Base-by-base conservation (phyloP, 2,329 filamentous ascomycete genomes). In the Fusarium secorum region DNA sequence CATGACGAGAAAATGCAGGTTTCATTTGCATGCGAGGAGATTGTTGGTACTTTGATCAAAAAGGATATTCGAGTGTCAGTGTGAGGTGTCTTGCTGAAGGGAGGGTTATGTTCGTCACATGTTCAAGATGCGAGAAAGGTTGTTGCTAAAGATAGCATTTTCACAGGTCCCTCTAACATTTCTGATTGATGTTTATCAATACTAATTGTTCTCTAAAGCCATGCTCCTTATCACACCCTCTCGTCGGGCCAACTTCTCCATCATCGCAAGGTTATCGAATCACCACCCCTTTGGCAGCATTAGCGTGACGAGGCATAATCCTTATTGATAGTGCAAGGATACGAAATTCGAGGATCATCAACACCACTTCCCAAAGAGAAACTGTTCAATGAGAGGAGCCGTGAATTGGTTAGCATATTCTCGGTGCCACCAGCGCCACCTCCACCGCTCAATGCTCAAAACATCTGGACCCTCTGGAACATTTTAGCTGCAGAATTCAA, bases 21-120 rank as follows among this genome's bases (percentile, higher is more conserved):
- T 28, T 93, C 90, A 66, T 89, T 95, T 52, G 92, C 93, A 79
- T 98, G 95, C 71, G 95, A 98, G 80, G 91, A 94, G 45, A 91
- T 98, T 74, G 93, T 90, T 6, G 89, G 89, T 4, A 90, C 89
- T 0, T 78, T 83, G 35, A 77, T 86, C 41, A 73, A 77, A 22
- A 68, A 70, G 52, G 65, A 66, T 28, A 39, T 78, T 56, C 51
- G 61, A 24, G 64, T 77, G 41, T 56, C 36, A 66, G 68, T 39
- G 36, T 17, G 44, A 26, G 7, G 48, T 24, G 48, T 36, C 28
- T 70, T 70, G 38, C 26, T 28, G 24, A 14, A 17, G 28, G 39
- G n/a, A 28, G 18, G 14, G 22, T 13, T 28, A 52, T 54, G 39
- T 35, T 26, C 28, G 20, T 42, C 28, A 56, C 30, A 57, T 56